Percentiles rank a stretch among this genome's conserved stretches.
Conservation (phyloP, 177 flowering plant genomes). For the Tripterygium wilfordii region DNA sequence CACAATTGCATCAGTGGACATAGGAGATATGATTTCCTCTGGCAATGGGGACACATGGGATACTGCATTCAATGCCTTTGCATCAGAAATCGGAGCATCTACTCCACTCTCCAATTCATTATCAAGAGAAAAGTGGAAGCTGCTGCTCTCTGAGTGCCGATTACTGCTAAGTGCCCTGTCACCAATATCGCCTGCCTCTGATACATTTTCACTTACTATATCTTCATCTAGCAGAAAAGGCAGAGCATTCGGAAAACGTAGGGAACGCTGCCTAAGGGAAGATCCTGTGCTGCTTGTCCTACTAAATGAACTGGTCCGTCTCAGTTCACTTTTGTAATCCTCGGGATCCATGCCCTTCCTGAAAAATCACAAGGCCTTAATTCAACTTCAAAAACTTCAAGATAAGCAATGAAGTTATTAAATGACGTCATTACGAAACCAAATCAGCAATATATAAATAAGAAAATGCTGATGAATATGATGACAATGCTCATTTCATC, state of each 20-base stretch:
- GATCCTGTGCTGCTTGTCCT: constrained; percentile 31
- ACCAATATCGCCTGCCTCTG: constrained; percentile 84
- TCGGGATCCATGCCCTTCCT: constrained; percentile 16
- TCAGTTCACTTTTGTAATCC: constrained; percentile 7
- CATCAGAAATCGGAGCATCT: constrained; percentile 19
- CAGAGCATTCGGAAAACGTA: constrained; percentile 17
- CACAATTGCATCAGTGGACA: constrained; percentile 23
- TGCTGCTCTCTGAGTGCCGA: constrained; percentile 25
- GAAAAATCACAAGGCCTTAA: not conserved
- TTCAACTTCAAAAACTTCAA: no score
- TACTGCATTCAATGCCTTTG: not conserved
- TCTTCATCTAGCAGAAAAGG: constrained; percentile 27
- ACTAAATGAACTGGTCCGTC: constrained; percentile 21
- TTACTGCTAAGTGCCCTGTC: constrained; percentile 50
- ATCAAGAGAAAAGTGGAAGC: constrained; percentile 23
- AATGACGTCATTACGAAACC: no score
- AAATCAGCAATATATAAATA: no score
- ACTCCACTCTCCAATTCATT: constrained; percentile 18
- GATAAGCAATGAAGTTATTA: no score
- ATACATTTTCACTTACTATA: constrained; percentile 43
- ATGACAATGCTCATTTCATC: no score
- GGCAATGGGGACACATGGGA: constrained; percentile 24
- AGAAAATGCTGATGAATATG: no score
- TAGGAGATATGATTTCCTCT: constrained; percentile 27
- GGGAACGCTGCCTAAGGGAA: constrained; percentile 35